phyloP scores from a whole-genome alignment of 768 basidiomycete genomes.

The Boletus patriciae region DNA sequence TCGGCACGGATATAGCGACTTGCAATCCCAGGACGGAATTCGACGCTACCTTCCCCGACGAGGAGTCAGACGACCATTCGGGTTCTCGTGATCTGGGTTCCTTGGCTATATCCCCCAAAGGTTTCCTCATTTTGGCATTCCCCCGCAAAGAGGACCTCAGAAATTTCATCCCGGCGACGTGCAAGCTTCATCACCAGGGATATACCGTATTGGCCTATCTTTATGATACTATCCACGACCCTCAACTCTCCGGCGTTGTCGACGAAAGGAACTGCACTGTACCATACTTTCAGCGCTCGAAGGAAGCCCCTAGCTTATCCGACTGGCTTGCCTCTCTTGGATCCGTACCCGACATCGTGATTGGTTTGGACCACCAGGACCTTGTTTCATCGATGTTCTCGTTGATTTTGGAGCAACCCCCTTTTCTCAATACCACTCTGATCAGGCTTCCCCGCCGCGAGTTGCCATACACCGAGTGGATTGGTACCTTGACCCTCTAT shows the following conservation, averaged over 20 bases:
- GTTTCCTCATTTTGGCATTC: slow-evolving; percentile 38
- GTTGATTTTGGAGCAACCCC: slow-evolving; percentile 19
- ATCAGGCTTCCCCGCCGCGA: slow-evolving; percentile 51
- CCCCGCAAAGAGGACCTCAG: slow-evolving; percentile 36
- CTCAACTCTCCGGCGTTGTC: slow-evolving; percentile 1
- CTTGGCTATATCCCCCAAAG: slow-evolving; percentile 7
- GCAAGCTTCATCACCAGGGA: slow-evolving; percentile 35
- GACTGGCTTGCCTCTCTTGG: slow-evolving; percentile 36
- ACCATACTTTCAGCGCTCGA: slow-evolving; percentile 17
- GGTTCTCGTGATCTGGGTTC: too few relatives aligned
- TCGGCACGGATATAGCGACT: slow-evolving; percentile 12
- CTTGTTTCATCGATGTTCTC: slow-evolving; percentile 22
- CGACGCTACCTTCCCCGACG: not conserved
- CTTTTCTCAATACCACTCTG: slow-evolving; percentile 32
- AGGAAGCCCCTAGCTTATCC: slow-evolving; percentile 8
- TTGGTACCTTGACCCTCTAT: slow-evolving; percentile 52
- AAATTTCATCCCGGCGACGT: slow-evolving; percentile 35
- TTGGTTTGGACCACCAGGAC: slow-evolving; percentile 36
- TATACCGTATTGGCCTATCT: slow-evolving; percentile 35
- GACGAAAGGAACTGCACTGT: slow-evolving; percentile 18
- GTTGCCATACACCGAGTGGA: slow-evolving; percentile 57
- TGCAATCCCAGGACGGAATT: not conserved
- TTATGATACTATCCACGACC: slow-evolving; percentile 19
- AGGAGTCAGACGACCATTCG: not conserved
- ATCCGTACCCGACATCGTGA: slow-evolving; percentile 33